Evolutionary conservation across 805 yeast genomes (phyloP).

Genomic region (Candida pseudofarinosa): DNA sequence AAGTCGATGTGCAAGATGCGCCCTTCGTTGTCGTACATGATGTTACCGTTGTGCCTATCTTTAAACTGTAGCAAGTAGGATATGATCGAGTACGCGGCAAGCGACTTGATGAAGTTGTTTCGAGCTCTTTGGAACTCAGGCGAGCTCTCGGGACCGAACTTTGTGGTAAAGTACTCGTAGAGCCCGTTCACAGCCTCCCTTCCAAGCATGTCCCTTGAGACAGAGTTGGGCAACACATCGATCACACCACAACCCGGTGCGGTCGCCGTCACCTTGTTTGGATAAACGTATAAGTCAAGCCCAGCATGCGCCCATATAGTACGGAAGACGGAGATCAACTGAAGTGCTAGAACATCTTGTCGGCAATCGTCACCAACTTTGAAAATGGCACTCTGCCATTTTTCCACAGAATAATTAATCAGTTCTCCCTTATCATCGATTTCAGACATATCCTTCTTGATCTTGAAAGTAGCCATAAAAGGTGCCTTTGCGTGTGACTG

Average conservation of each 20-base stretch:
- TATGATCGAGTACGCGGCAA: slow-evolving; percentile 91
- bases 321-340: slow-evolving; percentile 85
- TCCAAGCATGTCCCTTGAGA: slow-evolving; percentile 97
- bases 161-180: slow-evolving; percentile 85
- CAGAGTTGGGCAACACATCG: slow-evolving; percentile 93
- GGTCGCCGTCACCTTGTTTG: slow-evolving; percentile 94
- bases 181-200: slow-evolving; percentile 98
- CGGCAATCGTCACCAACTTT: slow-evolving; percentile 99
- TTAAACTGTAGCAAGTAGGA: slow-evolving; percentile 90
- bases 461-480: slow-evolving; percentile 91
- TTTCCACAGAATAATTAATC: slow-evolving; percentile 45
- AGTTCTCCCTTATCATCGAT: slow-evolving; percentile 35
- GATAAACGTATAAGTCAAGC: slow-evolving; percentile 85
- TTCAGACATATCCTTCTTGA: slow-evolving; percentile 54
- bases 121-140: slow-evolving; percentile 88
- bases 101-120: slow-evolving; percentile 85
- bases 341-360: slow-evolving; percentile 93
- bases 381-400: slow-evolving; percentile 94
- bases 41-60: slow-evolving; percentile 97
- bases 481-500: slow-evolving; percentile 99
- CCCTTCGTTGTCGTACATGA: slow-evolving; percentile 93
- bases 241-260: slow-evolving; percentile 99
- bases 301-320: slow-evolving; percentile 88
- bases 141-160: slow-evolving; percentile 92
- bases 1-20: slow-evolving; percentile 95